Conservation (phyloP, 2,329 filamentous ascomycete genomes). For the Fusarium neocosmosporiellum region DNA sequence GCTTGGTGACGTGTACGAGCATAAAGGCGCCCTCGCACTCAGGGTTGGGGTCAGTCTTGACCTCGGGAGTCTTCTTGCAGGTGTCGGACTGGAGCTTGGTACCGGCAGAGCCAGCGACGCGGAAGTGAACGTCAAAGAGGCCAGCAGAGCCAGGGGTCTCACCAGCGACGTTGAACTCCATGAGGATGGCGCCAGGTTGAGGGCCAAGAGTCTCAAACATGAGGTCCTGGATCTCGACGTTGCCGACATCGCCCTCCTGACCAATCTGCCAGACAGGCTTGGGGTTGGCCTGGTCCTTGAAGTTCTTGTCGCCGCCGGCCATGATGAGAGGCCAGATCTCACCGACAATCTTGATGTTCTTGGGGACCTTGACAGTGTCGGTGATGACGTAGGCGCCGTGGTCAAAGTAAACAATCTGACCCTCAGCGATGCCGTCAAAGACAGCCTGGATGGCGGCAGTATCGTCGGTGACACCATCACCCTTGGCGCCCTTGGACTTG, state of each 20-base stretch:
- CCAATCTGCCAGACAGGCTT: conserved; percentile 89
- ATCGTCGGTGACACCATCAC: conserved; percentile 89
- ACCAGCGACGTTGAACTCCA: conserved; percentile 89
- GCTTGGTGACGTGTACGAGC: conserved; percentile 72
- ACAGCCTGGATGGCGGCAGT: conserved; percentile 85
- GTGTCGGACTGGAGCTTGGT: conserved; percentile 83
- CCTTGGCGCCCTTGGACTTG: conserved; percentile 84
- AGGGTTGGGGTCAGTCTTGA: conserved; percentile 69
- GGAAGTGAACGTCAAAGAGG: conserved; percentile 97
- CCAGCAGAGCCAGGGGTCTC: conserved; percentile 75
- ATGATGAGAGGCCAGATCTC: conserved; percentile 94
- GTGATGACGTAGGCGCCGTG: conserved; percentile 79
- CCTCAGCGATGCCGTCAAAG: conserved; percentile 73
- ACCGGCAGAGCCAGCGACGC: conserved; percentile 87
- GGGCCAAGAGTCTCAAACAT: conserved; percentile 87
- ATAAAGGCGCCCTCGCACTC: conserved; percentile 81
- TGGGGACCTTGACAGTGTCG: conserved; percentile 77
- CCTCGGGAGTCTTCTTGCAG: conserved; percentile 80
- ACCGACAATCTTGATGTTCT: conserved; percentile 87
- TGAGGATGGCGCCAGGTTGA: conserved; percentile 86
- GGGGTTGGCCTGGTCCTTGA: conserved; percentile 80
- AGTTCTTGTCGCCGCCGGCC: conserved; percentile 77
- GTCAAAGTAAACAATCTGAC: conserved; percentile 79
- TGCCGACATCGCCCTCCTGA: conserved; percentile 77
- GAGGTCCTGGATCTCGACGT: conserved; percentile 88